phyloP scores from a whole-genome alignment of 495 filamentous ascomycete genomes.

The Lentithecium fluviatile region DNA sequence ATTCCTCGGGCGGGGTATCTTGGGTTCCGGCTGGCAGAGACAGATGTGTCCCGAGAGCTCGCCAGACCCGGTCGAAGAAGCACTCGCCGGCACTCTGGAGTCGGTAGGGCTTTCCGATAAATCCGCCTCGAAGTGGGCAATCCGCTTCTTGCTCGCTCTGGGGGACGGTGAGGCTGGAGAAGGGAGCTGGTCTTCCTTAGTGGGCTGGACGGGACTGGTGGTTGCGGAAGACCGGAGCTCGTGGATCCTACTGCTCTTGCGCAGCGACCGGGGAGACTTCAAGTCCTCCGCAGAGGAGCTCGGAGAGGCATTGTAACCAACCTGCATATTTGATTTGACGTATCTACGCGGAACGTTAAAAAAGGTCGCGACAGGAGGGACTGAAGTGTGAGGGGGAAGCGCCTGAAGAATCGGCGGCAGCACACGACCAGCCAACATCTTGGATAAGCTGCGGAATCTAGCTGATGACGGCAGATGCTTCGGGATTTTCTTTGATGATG shows the following conservation, averaged over 20 bases:
- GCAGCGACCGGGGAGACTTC: neutral
- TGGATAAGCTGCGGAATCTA: constrained; percentile 1
- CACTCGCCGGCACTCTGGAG: constrained; percentile 28
- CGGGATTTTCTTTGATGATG: constrained; percentile 25
- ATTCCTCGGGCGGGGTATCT: constrained; percentile 92
- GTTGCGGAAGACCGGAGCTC: neutral
- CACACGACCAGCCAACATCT: constrained; percentile 34
- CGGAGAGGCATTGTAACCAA: constrained; percentile 9
- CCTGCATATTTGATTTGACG: constrained; percentile 16
- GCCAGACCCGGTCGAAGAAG: constrained; percentile 20
- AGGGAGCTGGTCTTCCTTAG: constrained; percentile 1
- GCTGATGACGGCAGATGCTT: constrained; percentile 7
- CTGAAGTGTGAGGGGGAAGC: neutral
- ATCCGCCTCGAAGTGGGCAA: constrained; percentile 28
- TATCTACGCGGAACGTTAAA: constrained; percentile 25
- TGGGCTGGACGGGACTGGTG: constrained; percentile 7
- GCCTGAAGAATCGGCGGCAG: constrained; percentile 28
- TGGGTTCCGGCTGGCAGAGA: constrained; percentile 88
- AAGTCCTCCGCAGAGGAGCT: constrained; percentile 10
- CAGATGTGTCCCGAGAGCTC: constrained; percentile 60
- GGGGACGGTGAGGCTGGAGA: constrained; percentile 21
- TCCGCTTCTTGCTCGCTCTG: constrained; percentile 34
- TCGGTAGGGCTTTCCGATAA: constrained; percentile 30
- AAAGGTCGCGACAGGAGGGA: constrained; percentile 25
- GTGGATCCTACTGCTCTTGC: constrained; percentile 14